Conservation (phyloP, 2,329 filamentous ascomycete genomes). For the Aphanoascus verrucosus region DNA sequence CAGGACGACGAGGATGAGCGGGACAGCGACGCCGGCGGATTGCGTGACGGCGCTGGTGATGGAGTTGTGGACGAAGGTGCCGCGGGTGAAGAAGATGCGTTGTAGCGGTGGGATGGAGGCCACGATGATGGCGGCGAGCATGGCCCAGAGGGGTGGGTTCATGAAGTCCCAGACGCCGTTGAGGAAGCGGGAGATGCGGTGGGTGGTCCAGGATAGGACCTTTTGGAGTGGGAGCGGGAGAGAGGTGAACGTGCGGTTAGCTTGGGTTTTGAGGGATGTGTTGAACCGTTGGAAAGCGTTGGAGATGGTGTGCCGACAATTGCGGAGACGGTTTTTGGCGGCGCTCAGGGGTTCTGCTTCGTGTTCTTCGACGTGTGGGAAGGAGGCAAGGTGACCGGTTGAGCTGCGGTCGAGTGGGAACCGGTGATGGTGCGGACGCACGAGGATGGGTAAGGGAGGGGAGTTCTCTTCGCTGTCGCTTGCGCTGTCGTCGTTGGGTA, state of each 20-base stretch:
- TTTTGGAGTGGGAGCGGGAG: constrained; percentile 47
- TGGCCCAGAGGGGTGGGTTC: constrained; percentile 97
- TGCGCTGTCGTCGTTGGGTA: neutral
- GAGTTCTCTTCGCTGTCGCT: neutral
- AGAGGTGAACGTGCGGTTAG: constrained; percentile 32
- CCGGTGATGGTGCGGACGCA: constrained; percentile 13
- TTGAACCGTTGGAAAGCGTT: constrained; percentile 14
- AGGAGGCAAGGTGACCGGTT: constrained; percentile 50
- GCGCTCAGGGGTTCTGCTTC: constrained; percentile 16
- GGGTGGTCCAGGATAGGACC: constrained; percentile 35
- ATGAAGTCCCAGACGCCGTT: constrained; percentile 80
- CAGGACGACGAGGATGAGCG: constrained; percentile 86
- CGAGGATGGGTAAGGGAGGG: neutral
- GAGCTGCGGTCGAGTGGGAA: constrained; percentile 33
- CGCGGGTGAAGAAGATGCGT: constrained; percentile 73
- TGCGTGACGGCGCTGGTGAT: constrained; percentile 79
- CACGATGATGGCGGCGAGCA: constrained; percentile 82
- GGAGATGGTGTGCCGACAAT: neutral
- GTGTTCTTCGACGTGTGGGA: constrained; percentile 4
- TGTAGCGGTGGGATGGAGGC: constrained; percentile 79
- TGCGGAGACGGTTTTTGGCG: neutral
- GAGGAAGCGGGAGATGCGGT: constrained; percentile 43
- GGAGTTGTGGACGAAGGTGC: constrained; percentile 84
- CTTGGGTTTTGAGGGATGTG: constrained; percentile 15
- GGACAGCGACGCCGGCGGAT: constrained; percentile 82